These are phyloP conservation scores for Aureobasidium mangrovei DNA, from an alignment of 2,329 filamentous ascomycete genomes.

Conservation along the genomic window DNA sequence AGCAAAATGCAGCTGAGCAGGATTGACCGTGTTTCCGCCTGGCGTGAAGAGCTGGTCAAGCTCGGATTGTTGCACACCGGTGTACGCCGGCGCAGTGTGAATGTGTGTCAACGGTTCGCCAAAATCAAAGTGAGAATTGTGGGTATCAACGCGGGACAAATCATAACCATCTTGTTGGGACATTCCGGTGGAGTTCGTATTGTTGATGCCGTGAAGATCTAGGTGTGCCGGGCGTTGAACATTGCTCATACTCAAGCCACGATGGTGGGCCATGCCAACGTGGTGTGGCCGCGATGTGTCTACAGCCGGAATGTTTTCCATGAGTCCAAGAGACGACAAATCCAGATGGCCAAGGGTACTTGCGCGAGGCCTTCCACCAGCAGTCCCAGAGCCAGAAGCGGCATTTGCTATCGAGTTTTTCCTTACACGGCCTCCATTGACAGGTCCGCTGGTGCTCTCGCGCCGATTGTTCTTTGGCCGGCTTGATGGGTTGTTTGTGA, in stretches of 20 bases:
- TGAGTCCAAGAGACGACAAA: constrained; percentile 55
- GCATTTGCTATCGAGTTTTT: constrained; percentile 80
- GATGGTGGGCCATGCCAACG: constrained; percentile 9
- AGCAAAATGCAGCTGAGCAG: constrained; percentile 69
- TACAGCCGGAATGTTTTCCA: constrained; percentile 19
- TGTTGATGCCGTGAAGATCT: constrained; percentile 66
- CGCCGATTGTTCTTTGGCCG: constrained; percentile 73
- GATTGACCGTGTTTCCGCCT: constrained; percentile 50
- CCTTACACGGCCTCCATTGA: constrained; percentile 64
- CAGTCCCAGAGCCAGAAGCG: constrained; percentile 32
- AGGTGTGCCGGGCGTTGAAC: constrained; percentile 48
- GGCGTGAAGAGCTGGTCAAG: constrained; percentile 63
- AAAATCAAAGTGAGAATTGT: constrained; percentile 51
- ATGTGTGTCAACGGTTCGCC: constrained; percentile 56
- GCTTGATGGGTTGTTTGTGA: constrained; percentile 79
- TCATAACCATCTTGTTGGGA: constrained; percentile 3
- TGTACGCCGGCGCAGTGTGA: constrained; percentile 68
- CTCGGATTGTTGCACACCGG: constrained; percentile 60
- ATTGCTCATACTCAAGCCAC: constrained; percentile 53
- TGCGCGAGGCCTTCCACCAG: constrained; percentile 63
- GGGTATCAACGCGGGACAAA: constrained; percentile 55
- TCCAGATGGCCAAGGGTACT: constrained; percentile 97
- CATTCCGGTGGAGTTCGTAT: constrained; percentile 34
- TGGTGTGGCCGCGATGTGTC: background rate
- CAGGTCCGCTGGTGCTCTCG: constrained; percentile 72